Evolutionary conservation across 352 stramenopile species (phyloP).

Genomic region (Globisporangium apiculatum): DNA sequence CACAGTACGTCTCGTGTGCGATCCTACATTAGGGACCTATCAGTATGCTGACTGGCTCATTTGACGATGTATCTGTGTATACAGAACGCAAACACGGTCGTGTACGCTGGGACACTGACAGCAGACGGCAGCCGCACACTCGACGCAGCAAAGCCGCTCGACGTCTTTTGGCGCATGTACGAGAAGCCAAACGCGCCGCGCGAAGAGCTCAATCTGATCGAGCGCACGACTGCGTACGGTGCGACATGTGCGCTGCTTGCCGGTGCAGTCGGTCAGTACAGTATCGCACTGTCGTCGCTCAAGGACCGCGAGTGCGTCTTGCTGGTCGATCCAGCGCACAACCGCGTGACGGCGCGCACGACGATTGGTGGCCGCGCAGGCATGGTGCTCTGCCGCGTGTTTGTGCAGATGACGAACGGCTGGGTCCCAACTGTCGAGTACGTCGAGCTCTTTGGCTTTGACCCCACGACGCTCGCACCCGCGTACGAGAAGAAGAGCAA

Average conservation of each 20-base stretch:
- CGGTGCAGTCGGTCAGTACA: constrained; percentile 34
- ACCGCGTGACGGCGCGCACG: constrained; percentile 52
- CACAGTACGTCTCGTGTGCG: constrained; percentile 37
- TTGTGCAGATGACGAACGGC: constrained; percentile 77
- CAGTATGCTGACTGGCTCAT: no score
- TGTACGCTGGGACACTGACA: constrained; percentile 48
- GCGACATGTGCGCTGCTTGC: constrained; percentile 30
- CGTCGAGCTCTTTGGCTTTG: constrained; percentile 75
- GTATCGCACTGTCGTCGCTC: constrained; percentile 48
- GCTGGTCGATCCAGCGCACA: constrained; percentile 38
- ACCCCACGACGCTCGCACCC: constrained; percentile 42
- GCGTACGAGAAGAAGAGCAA: constrained; percentile 86
- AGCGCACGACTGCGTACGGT: constrained; percentile 79
- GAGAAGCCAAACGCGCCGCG: constrained; percentile 59
- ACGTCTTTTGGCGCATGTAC: constrained; percentile 86
- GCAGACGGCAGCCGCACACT: constrained; percentile 15
- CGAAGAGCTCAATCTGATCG: constrained; percentile 83
- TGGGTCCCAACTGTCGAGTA: constrained; percentile 82
- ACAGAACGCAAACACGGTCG: constrained; percentile 74
- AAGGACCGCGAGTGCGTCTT: constrained; percentile 63
- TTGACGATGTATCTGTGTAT: neutral
- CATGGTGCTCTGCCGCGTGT: constrained; percentile 70
- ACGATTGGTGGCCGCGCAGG: constrained; percentile 59
- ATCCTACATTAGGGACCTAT: neutral
- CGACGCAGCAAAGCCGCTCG: constrained; percentile 51